Conservation (phyloP, 2,329 filamentous ascomycete species). For the Cladorrhinum sp. region DNA sequence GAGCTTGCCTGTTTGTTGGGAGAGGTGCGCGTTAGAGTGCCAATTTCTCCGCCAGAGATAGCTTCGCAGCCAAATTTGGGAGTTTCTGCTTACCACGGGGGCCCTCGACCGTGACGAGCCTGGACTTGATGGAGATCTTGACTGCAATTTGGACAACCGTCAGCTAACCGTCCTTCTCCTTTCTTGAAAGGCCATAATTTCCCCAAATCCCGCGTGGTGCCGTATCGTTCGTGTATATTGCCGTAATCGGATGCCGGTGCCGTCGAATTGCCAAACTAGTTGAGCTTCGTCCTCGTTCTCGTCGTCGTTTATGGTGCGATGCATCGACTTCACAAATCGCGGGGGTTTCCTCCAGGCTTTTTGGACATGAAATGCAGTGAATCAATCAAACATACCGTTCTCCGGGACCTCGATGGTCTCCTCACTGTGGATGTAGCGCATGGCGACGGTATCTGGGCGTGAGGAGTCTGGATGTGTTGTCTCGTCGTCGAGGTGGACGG, state of each 20-base stretch:
- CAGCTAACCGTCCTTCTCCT: constrained; percentile 25
- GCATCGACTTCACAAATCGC: constrained; percentile 3
- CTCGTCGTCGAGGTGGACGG: constrained; percentile 31
- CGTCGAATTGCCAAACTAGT: not conserved
- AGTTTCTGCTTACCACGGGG: constrained; percentile 68
- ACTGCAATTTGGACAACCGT: constrained; percentile 57
- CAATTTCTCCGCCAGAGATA: constrained; percentile 18
- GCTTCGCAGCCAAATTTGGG: not conserved
- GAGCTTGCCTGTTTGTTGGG: constrained; percentile 70
- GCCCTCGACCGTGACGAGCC: constrained; percentile 94
- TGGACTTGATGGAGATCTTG: constrained; percentile 96
- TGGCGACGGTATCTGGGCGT: constrained; percentile 56
- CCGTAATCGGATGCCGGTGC: not conserved
- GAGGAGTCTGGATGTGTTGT: constrained; percentile 34
- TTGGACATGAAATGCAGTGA: constrained; percentile 16
- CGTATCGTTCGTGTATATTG: constrained; percentile 8
- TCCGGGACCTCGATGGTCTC: constrained; percentile 95
- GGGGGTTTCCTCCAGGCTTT: constrained; percentile 12
- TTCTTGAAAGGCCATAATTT: constrained; percentile 1
- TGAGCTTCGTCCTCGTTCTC: not conserved
- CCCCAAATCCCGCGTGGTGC: constrained; percentile 2
- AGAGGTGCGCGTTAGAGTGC: constrained; percentile 27
- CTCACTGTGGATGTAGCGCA: constrained; percentile 99
- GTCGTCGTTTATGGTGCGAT: not conserved
- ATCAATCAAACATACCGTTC: constrained; percentile 69